Evolutionary conservation across 169 alveolate species (phyloP), one percentile per base, ranked within the genome.

Genomic region (Neospora caninum): DNA sequence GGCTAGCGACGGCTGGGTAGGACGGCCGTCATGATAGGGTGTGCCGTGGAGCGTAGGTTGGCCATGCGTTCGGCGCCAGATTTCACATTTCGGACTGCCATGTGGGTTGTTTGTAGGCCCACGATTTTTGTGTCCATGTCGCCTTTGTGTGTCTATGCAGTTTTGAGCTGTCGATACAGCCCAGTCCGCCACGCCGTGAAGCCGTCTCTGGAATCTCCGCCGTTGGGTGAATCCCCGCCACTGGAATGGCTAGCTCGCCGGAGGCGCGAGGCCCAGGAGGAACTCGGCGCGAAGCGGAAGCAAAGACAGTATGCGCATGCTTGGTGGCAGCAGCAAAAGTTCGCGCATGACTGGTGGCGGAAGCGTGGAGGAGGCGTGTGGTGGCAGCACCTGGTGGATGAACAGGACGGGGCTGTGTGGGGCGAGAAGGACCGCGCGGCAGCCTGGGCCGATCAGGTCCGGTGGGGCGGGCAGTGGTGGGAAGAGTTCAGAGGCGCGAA

Each of bases 401-500:
- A 78, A 38, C 7, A n/a, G n/a, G 42, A 78, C 39, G 86, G n/a
- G 29, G 86, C 86, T 20, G 39, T 78, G 86, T 78, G 86, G 86
- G 86, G 86, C 2, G 86, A 78, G 42, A 78, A 38, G 45, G 86
- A 78, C 10, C 39, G 86, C 7, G 45, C 9, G 45, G 22, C 86
- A 20, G 45, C 86, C 27, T 78, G 86, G 86, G 45, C 39, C 7
- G 86, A 78, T n/a, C 86, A 78, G 27, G 86, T n/a, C 13, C 39
- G 45, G 43, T 78, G 49, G 45, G 86, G 86, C 39, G 86, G 86
- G 39, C 27, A 78, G 86, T 78, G 86, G 86, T 78, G 86, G 86
- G 20, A 78, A 38, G 86, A 78, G 42, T 78, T 78, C 45, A 18
- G 45, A 20, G 86, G 86, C 39, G 86, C 86, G 39, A 78, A 78